Evolutionary conservation across 345 rosid species (phyloP).

Genomic region (Corchorus capsularis): DNA sequence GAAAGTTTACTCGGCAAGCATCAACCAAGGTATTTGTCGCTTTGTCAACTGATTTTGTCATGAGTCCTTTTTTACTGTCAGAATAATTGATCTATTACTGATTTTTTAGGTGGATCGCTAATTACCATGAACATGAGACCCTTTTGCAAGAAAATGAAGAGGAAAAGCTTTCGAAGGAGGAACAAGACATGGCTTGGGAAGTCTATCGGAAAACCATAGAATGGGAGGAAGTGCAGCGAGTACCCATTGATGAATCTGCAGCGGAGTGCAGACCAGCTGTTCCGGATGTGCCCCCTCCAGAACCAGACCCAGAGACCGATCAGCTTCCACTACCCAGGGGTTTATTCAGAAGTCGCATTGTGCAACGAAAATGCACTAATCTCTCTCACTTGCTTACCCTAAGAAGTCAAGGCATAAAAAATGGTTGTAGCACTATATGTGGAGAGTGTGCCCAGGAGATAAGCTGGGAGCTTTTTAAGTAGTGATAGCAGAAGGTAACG

Average conservation of each 20-base stretch:
- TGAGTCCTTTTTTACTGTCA: background rate
- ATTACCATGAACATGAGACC: conserved; percentile 74
- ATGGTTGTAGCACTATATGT: conserved; percentile 77
- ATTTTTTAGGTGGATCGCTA: conserved; percentile 16
- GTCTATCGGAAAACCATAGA: conserved; percentile 67
- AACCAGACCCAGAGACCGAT: conserved; percentile 31
- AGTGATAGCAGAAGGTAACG: background rate
- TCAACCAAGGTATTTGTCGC: conserved; percentile 55
- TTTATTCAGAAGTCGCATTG: conserved; percentile 52
- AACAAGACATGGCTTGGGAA: conserved; percentile 99
- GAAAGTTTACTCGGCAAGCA: conserved; percentile 76
- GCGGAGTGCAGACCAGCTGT: conserved; percentile 43
- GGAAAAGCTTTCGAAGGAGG: conserved; percentile 96
- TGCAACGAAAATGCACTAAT: conserved; percentile 72
- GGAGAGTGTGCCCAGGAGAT: conserved; percentile 93
- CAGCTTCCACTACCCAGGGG: conserved; percentile 35
- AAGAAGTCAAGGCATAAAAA: conserved; percentile 81
- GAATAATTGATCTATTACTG: conserved; percentile 12
- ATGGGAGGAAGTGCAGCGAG: conserved; percentile 94
- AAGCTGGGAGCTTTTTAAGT: conserved; percentile 69
- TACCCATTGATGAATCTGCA: conserved; percentile 55
- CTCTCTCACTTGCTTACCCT: conserved; percentile 87
- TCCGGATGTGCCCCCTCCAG: conserved; percentile 30
- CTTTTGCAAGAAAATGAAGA: conserved; percentile 98
- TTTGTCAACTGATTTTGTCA: background rate